These are phyloP conservation scores for Globisporangium cederbergense DNA, from an alignment of 352 stramenopile genomes.

Conservation along the genomic window DNA sequence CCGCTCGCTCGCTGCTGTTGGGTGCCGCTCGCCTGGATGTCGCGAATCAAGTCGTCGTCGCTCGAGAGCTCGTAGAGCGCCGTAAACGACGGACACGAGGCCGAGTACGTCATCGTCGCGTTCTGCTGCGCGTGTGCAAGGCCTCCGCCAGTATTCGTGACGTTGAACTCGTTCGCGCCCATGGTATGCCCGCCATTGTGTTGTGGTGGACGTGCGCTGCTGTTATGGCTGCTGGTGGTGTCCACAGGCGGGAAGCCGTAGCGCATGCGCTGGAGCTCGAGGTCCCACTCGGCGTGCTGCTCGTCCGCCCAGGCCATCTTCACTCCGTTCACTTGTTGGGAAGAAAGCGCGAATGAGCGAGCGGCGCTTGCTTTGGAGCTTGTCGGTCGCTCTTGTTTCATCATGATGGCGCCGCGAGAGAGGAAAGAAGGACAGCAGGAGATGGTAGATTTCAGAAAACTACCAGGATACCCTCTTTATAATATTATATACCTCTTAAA, in stretches of 20 bases:
- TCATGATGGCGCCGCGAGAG: background rate
- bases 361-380: background rate
- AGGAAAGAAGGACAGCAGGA: background rate
- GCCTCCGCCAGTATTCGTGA: too few relatives aligned
- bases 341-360: background rate
- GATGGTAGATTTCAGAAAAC: background rate
- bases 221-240: background rate
- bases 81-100: conserved; percentile 74
- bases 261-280: conserved; percentile 14
- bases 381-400: conserved; percentile 2
- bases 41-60: conserved; percentile 50
- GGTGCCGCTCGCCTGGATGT: conserved; percentile 18
- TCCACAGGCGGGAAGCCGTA: conserved; percentile 8
- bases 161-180: background rate
- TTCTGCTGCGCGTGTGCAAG: conserved; percentile 4
- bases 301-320: conserved; percentile 17
- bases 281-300: conserved; percentile 10
- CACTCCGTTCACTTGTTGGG: background rate
- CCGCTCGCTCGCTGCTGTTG: background rate
- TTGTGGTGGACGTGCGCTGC: background rate
- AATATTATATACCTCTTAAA: too few relatives aligned
- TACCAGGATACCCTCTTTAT: too few relatives aligned
- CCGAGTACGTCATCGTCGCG: conserved; percentile 49
- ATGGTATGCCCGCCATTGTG: background rate
- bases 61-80: conserved; percentile 48